Conservation (phyloP, 495 filamentous ascomycete species). For the Pyrenopolyporus hunteri region DNA sequence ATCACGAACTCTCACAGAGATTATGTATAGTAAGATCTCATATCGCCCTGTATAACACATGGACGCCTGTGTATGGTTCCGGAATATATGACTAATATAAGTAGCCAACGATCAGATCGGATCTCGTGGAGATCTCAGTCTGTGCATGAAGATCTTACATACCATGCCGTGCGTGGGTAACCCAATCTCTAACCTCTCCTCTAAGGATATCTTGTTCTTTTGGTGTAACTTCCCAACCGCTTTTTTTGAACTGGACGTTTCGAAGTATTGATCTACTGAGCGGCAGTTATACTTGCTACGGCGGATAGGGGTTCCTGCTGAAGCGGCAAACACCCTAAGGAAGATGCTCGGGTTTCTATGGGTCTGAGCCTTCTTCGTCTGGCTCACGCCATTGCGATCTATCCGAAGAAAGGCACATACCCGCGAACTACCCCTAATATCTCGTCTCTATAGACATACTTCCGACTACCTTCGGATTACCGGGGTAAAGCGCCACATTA, state of each 20-base stretch:
- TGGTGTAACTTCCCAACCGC: slow-evolving; percentile 8
- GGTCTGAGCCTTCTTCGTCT: slow-evolving; percentile 5
- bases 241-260: background rate
- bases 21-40: no score
- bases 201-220: slow-evolving; percentile 4
- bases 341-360: slow-evolving; percentile 4
- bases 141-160: no score
- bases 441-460: background rate
- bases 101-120: no score
- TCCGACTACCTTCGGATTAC: background rate
- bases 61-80: no score
- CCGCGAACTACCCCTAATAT: slow-evolving; percentile 11
- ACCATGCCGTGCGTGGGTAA: no score
- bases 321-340: background rate
- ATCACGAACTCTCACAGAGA: no score
- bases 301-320: background rate
- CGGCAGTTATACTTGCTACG: background rate
- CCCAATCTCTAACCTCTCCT: no score
- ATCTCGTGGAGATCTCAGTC: no score
- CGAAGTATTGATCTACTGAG: background rate
- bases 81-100: no score
- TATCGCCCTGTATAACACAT: no score
- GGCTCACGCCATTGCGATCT: slow-evolving; percentile 9
- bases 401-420: background rate
- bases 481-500: slow-evolving; percentile 6